Conservation (phyloP, 129 eudicot genomes). For the Flaveria ramosissima region DNA sequence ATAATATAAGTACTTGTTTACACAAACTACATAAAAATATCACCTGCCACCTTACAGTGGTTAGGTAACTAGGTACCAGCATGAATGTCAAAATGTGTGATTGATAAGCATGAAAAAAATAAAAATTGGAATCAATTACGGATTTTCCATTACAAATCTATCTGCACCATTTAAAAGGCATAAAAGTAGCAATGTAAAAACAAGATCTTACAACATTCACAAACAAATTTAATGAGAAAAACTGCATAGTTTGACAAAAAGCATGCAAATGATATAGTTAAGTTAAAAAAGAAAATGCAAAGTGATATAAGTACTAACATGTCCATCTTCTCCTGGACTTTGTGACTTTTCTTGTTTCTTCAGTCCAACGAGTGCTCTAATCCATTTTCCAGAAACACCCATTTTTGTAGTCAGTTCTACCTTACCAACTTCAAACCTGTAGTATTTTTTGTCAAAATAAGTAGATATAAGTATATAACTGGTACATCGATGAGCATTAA, state of each 20-base stretch:
- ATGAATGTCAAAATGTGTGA: not conserved
- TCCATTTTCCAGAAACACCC: constrained; percentile 93
- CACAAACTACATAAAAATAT: constrained; percentile 5
- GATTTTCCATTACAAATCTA: not conserved
- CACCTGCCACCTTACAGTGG: not conserved
- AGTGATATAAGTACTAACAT: constrained; percentile 43
- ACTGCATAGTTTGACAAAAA: not conserved
- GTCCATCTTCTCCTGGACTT: constrained; percentile 60
- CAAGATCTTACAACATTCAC: constrained; percentile 5
- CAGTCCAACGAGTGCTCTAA: constrained; percentile 69
- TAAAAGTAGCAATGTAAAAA: not conserved
- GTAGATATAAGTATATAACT: constrained; percentile 11
- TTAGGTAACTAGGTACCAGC: not conserved
- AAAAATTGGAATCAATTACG: not conserved
- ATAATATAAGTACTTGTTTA: not conserved
- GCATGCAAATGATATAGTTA: constrained; percentile 13
- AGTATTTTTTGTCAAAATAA: not conserved
- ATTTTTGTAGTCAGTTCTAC: constrained; percentile 36
- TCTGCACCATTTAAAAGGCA: not conserved
- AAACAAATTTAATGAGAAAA: not conserved
- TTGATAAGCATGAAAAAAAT: not conserved
- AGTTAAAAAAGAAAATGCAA: not conserved
- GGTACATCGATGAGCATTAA: not conserved
- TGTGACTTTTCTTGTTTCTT: constrained; percentile 78
- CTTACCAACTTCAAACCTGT: constrained; percentile 42